Base-by-base conservation (phyloP, 2,329 filamentous ascomycete species). In the Fusarium sp. region DNA sequence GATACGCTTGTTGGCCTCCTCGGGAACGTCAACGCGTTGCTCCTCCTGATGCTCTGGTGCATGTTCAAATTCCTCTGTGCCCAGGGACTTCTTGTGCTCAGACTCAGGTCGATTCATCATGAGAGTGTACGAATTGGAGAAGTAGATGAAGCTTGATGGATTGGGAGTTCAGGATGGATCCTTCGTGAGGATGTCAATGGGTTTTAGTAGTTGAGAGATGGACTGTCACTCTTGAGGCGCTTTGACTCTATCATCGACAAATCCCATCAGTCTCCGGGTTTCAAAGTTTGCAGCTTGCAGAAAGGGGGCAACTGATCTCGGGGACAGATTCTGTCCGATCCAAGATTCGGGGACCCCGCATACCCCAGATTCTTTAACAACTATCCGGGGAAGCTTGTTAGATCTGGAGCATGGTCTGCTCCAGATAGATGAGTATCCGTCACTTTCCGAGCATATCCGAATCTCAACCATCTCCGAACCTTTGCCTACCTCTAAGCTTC, bases 201-300 rank as follows among this genome's bases (percentile, higher is more conserved):
- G 56, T 27, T 59, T 59, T 49, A 41, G 42, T 59, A 59, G 56
- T 16, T 9, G 27, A 16, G 16, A n/a, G 35, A 33, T 25, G 10
- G 27, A 2, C 33, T 49, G n/a, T 59, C 44, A 25, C n/a, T 7
- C 39, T 41, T 8, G n/a, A 1, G 2, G 18, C 10, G n/a, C 29
- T 51, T 51, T 33, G 42, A 18, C 7, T 14, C 14, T 51, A 27
- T 51, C 25, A 1, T 33, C 23, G n/a, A 33, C 11, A 59, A 21
- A 59, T 59, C 33, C 56, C 56, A 44, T 51, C 56, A 59, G 44
- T 59, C 42, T 59, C 44, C 56, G 56, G 19, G 23, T 4, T 31
- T 51, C 21, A 51, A 59, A 7, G 25, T 51, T 51, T 18, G 35
- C 7, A 39, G 56, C 56, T 59, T 2, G 15, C 33, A 39, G 19